phyloP scores from a whole-genome alignment of 805 yeast species.

The Candida anglica region DNA sequence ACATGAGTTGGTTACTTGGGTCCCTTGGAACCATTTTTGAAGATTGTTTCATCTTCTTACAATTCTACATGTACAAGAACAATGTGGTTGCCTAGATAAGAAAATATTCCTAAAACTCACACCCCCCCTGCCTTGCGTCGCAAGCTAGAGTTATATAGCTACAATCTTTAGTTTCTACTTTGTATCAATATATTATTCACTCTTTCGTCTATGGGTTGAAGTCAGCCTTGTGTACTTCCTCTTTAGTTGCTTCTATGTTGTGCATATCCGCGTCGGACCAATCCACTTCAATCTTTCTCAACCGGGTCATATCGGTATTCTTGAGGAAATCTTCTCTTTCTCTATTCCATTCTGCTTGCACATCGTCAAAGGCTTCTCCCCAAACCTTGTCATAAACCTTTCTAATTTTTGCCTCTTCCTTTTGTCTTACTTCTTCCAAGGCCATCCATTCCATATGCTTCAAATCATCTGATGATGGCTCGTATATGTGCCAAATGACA shows the following conservation, averaged over 20 bases:
- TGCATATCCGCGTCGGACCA: constrained; percentile 63
- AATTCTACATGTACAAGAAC: constrained; percentile 59
- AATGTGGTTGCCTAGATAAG: constrained; percentile 6
- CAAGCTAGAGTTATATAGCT: too few relatives aligned
- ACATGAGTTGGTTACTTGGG: constrained; percentile 76
- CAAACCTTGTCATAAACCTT: constrained; percentile 68
- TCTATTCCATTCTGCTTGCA: constrained; percentile 63
- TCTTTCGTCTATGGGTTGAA: constrained; percentile 27
- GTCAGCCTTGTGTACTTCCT: constrained; percentile 37
- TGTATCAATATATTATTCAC: too few relatives aligned
- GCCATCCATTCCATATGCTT: constrained; percentile 85
- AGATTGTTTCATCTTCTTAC: constrained; percentile 61
- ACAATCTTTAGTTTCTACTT: too few relatives aligned
- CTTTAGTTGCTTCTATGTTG: constrained; percentile 23
- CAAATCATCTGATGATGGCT: constrained; percentile 90
- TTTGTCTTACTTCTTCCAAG: constrained; percentile 63
- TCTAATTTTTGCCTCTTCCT: constrained; percentile 59
- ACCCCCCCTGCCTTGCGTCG: too few relatives aligned
- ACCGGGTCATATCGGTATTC: constrained; percentile 62
- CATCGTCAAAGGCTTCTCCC: constrained; percentile 76
- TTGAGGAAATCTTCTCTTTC: constrained; percentile 71
- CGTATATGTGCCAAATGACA: constrained; percentile 95
- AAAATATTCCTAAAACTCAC: too few relatives aligned
- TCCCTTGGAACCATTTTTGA: constrained; percentile 74
- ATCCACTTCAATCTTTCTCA: constrained; percentile 53